Base-by-base conservation (phyloP, 1,284 basidiomycete species). In the Veloboletus limbatus region DNA sequence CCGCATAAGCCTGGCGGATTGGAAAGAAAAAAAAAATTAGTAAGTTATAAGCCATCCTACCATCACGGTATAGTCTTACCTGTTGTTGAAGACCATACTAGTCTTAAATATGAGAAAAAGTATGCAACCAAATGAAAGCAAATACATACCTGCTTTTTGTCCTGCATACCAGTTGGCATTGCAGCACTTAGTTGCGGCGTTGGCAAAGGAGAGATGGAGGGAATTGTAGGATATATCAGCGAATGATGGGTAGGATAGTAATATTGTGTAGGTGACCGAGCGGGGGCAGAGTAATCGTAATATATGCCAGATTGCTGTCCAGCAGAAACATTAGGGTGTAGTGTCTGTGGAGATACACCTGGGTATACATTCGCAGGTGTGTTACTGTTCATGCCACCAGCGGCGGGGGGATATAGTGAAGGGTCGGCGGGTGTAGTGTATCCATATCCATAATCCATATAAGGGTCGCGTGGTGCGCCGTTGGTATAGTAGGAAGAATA, bases 131-230 rank as follows among this genome's bases (percentile, higher is more conserved):
- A 28, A 38, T 34, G 22, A 27, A 47, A 24, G 40, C 7, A 45
- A 55, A 48, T 34, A 54, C 70, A 32, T 55, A 82, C 85, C 72
- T 81, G 82, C 55, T 83, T 84, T 63, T 82, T 85, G 53, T 83
- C 81, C 18, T 68, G 58, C 30, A 75, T 55, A 26, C 71, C 67
- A 13, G 69, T 63, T 24, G 75, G 70, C 34, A 67, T 65, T 13
- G 72, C 66, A 34, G 70, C 56, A n/a, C 67, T 59, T 26, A 76
- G 52, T 51, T 77, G 73, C 32, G 73, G 68, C 13, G 73, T 71
- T 13, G 76, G 66, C 69, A 83, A 75, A 9, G 81, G 73, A 5
- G 81, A 79, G 43, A 75, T 74, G 24, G 68, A 66, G 6, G 76
- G 65, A 34, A 64, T 60, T 10, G 73, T 67, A 51, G 79, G 74